phyloP scores from a whole-genome alignment of 805 yeast species.

The Candida silvicultrix region DNA sequence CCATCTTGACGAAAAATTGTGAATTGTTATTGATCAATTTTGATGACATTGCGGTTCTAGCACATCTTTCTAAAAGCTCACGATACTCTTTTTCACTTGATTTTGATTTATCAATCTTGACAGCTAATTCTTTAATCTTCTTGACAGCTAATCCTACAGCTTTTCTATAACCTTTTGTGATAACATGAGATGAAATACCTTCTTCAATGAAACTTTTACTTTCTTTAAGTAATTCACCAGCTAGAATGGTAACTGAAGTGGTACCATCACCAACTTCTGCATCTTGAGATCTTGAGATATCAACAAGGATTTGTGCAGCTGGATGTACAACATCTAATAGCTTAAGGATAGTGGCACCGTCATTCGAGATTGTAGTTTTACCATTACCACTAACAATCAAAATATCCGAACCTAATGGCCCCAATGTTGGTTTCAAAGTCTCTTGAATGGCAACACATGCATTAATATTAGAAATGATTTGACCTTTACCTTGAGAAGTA shows the following conservation, averaged over 20 bases:
- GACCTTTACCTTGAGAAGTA: constrained; percentile 94
- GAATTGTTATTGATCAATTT: constrained; percentile 86
- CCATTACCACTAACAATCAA: constrained; percentile 79
- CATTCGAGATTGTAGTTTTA: constrained; percentile 92
- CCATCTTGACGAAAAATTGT: constrained; percentile 90
- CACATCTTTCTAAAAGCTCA: constrained; percentile 81
- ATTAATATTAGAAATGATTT: constrained; percentile 89
- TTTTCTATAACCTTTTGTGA: constrained; percentile 79
- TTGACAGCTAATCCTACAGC: constrained; percentile 76
- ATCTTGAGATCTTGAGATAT: constrained; percentile 92
- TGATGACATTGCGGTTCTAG: constrained; percentile 96
- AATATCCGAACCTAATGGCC: constrained; percentile 96
- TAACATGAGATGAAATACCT: constrained; percentile 87
- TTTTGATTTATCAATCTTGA: constrained; percentile 51
- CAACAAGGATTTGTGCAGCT: constrained; percentile 94
- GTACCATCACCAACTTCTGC: constrained; percentile 99
- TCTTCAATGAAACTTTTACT: constrained; percentile 89
- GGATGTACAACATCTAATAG: constrained; percentile 95
- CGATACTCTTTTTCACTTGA: constrained; percentile 49
- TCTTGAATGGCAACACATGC: constrained; percentile 98
- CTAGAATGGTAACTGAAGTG: constrained; percentile 88
- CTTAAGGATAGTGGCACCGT: constrained; percentile 94
- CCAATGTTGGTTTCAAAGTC: constrained; percentile 88
- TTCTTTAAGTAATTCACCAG: constrained; percentile 92
- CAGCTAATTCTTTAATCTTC: constrained; percentile 68